Evolutionary conservation across 345 rosid species (phyloP).

Genomic region (Salix udensis): DNA sequence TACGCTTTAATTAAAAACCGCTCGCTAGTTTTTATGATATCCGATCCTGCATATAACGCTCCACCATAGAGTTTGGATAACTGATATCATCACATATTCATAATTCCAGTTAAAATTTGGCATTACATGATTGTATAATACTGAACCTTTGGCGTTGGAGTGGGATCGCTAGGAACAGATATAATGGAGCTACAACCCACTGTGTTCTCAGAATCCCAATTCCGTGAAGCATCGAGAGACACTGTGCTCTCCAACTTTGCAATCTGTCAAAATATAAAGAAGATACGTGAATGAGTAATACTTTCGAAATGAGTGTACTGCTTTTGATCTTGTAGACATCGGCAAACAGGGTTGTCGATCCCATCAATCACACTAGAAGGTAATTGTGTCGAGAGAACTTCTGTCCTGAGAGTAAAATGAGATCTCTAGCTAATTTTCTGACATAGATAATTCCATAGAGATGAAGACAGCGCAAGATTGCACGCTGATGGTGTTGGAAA

Average conservation of each 20-base stretch:
- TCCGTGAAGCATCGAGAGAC: slow-evolving; percentile 15
- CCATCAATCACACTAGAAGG: neutral
- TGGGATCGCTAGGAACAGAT: slow-evolving; percentile 28
- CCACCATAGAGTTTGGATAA: neutral
- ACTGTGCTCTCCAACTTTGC: neutral
- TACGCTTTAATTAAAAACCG: neutral
- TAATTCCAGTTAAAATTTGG: neutral
- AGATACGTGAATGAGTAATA: neutral
- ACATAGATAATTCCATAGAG: neutral
- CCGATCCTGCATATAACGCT: neutral
- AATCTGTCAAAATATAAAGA: neutral
- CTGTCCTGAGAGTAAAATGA: neutral
- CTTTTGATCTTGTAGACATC: neutral
- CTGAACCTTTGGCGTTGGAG: slow-evolving; percentile 36
- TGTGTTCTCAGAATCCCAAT: slow-evolving; percentile 25
- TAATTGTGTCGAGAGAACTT: neutral
- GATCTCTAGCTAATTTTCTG: neutral
- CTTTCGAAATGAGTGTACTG: neutral
- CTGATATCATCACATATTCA: neutral
- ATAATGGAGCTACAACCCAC: slow-evolving; percentile 22
- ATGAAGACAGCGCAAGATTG: neutral
- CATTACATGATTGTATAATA: neutral
- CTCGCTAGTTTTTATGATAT: neutral
- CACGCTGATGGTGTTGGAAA: neutral
- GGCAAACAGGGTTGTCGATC: neutral